Evolutionary conservation across 2,329 filamentous ascomycete species (phyloP), one percentile per base, ranked within the genome.

Genomic region (Aschersonia sp.): DNA sequence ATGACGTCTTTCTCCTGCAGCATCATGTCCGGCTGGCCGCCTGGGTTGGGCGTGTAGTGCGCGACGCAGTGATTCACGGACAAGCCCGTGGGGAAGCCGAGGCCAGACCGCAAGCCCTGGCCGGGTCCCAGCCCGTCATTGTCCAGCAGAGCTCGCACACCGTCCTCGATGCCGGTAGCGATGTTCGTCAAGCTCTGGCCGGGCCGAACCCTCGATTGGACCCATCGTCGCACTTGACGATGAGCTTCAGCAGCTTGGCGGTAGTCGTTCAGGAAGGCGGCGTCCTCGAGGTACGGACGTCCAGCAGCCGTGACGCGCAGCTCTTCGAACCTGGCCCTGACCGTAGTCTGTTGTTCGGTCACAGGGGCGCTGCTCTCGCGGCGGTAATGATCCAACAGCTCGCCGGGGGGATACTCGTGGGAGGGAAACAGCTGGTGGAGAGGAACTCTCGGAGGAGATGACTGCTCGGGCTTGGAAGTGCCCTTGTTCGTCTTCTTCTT

Each of bases 231-330:
- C 49, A 92, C 87, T 62, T 94, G 84, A 48, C 87, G 80, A 63
- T 94, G 87, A n/a, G 87, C 78, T 66, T 94, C 87, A n/a, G 87
- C 85, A 43, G 79, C 87, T 57, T 89, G 77, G 51, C 87, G 81
- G 63, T 89, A 94, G 58, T 94, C 87, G 50, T 75, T 72, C 46
- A 94, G 66, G 68, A 87, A 89, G 53, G 89, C 83, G 56, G 35
- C 35, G 12, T 37, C 35, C 35, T 37, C 35, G 4, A 37, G 35
- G 8, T 4, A 37, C 5, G 8, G 3, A 12, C 35, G 35, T 37
- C 35, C 35, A 37, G 35, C 35, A 5, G 22, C 22, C 2, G 22
- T 22, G 22, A 37, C 8, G 8, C 35, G 35, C 35, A 37, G 35
- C 35, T 37, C 35, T 37, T 37, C 8, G 35, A 12, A 8, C 3